Evolutionary conservation across 495 filamentous ascomycete genomes (phyloP).

Genomic region (Aspergillus nanangensis): DNA sequence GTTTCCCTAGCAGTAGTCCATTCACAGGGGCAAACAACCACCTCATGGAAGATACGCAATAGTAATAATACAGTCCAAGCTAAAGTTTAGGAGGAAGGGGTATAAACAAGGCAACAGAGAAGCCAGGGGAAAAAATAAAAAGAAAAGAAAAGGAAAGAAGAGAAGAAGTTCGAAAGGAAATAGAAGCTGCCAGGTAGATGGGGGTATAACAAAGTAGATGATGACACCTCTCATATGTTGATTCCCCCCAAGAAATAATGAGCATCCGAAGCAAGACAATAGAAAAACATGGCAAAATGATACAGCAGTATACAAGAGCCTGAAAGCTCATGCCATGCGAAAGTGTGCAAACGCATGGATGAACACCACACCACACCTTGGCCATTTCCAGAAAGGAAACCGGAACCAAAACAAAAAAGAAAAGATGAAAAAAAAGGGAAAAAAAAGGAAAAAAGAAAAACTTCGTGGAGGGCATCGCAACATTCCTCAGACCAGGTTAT

Average conservation of each 20-base stretch:
- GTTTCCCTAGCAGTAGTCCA: no score
- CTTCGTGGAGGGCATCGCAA: constrained; percentile 8
- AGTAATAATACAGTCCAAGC: background rate
- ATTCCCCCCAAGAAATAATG: no score
- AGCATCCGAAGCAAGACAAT: no score
- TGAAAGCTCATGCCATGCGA: no score
- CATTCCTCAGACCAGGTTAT: constrained; percentile 14
- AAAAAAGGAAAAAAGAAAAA: constrained; percentile 15
- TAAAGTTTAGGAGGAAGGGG: background rate
- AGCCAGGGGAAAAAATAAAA: background rate
- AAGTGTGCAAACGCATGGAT: no score
- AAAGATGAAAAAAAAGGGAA: constrained; percentile 12
- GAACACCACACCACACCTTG: no score
- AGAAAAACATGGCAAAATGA: no score
- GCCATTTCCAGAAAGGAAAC: no score
- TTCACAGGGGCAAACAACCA: no score
- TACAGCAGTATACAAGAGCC: no score
- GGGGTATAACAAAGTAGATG: no score
- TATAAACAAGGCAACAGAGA: background rate
- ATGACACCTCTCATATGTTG: no score
- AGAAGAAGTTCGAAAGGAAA: constrained; percentile 6
- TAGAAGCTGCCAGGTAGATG: constrained; percentile 18
- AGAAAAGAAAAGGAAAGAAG: background rate
- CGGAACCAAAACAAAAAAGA: constrained; percentile 13
- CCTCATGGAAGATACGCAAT: background rate